Conservation (phyloP, 176 grass and related monocot genomes). For the Aegilops umbellulata region DNA sequence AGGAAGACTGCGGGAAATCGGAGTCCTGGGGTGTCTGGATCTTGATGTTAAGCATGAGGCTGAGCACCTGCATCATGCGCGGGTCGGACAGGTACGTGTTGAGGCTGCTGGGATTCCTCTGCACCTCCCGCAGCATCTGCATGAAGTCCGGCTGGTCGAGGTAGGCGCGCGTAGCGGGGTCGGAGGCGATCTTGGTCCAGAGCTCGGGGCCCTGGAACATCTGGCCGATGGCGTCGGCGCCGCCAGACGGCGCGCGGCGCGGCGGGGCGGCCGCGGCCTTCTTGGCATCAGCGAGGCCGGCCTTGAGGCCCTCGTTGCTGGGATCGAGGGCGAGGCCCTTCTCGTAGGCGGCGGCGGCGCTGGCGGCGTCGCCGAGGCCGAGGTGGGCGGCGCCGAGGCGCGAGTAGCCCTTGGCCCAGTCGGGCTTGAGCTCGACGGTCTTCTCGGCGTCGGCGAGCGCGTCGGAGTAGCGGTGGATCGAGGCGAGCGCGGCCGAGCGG, state of each 20-base stretch:
- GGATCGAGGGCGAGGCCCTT: slow-evolving; percentile 83
- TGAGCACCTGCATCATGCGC: slow-evolving; percentile 95
- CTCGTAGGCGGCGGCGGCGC: slow-evolving; percentile 69
- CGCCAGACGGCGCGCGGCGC: slow-evolving; percentile 25
- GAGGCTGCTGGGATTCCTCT: slow-evolving; percentile 74
- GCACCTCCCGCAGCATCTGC: slow-evolving; percentile 85
- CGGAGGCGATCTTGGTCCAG: slow-evolving; percentile 87
- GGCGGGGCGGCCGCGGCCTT: slow-evolving; percentile 36
- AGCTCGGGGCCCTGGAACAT: slow-evolving; percentile 94
- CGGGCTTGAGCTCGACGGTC: slow-evolving; percentile 90
- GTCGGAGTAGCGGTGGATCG: slow-evolving; percentile 74
- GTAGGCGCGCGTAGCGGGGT: slow-evolving; percentile 70
- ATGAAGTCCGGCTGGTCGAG: slow-evolving; percentile 85
- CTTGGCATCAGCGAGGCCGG: slow-evolving; percentile 68
- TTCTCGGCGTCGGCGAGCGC: slow-evolving; percentile 78
- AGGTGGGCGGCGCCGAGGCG: slow-evolving; percentile 88
- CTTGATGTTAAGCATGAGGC: slow-evolving; percentile 94
- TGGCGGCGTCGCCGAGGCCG: slow-evolving; percentile 59
- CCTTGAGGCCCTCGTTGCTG: slow-evolving; percentile 70
- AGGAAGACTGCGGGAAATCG: slow-evolving; percentile 35
- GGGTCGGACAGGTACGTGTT: slow-evolving; percentile 73
- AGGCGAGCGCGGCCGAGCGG: slow-evolving; percentile 93
- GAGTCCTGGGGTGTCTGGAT: slow-evolving; percentile 49
- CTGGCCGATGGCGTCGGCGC: slow-evolving; percentile 56
- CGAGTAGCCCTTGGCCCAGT: slow-evolving; percentile 97